These are phyloP conservation scores for Pyrrhoderma lamaoense DNA, from an alignment of 1,284 basidiomycete genomes.

Conservation along the genomic window DNA sequence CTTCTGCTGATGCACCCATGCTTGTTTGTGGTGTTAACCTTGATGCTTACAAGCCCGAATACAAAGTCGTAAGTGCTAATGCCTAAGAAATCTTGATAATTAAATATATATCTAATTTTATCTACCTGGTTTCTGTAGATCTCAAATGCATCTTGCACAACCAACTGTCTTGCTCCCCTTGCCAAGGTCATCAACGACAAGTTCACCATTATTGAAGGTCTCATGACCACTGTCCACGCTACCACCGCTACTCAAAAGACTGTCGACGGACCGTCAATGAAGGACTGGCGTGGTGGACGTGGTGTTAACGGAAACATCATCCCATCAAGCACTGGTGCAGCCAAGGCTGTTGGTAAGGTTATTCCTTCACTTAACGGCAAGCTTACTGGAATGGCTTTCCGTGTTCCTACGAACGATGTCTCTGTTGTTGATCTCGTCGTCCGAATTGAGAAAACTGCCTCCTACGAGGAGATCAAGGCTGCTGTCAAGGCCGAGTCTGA, in stretches of 20 bases:
- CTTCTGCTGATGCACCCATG: constrained; percentile 98
- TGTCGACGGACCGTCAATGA: constrained; percentile 92
- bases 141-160: constrained; percentile 99
- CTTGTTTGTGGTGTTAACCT: constrained; percentile 96
- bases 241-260: constrained; percentile 99
- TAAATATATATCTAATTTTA: not conserved
- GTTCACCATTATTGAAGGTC: constrained; percentile 89
- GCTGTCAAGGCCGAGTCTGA: constrained; percentile 81
- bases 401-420: constrained; percentile 94
- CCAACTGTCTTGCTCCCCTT: constrained; percentile 98
- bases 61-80: constrained; percentile 64
- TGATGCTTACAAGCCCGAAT: constrained; percentile 86
- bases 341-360: constrained; percentile 99
- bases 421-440: constrained; percentile 98
- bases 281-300: constrained; percentile 97
- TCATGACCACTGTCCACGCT: constrained; percentile 98
- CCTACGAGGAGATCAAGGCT: constrained; percentile 90
- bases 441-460: constrained; percentile 81
- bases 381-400: constrained; percentile 95
- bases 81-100: no score
- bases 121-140: constrained; percentile 41
- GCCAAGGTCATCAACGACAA: constrained; percentile 99
- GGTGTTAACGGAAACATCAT: constrained; percentile 98
- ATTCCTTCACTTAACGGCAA: constrained; percentile 97
- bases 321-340: constrained; percentile 97